Evolutionary conservation across 257 asterid genomes (phyloP), one percentile per base, ranked within the genome.

Genomic region (Euphrasia confusa): DNA sequence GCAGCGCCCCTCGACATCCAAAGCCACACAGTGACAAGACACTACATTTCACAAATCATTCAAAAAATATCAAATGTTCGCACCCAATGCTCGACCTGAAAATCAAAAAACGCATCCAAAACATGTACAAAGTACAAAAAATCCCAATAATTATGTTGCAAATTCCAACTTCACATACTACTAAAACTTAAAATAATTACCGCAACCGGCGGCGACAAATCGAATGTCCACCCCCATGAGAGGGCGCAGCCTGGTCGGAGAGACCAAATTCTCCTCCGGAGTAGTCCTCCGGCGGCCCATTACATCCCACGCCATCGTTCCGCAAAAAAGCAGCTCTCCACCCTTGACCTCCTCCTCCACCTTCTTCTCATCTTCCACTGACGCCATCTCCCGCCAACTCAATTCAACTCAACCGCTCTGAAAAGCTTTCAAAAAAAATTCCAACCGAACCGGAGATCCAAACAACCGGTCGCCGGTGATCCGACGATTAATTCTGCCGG

Each of bases 1-100:
- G 77, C 99, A 87, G 45, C 96, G 94, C 9, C 99, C 99, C 53
- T 89, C 84, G 12, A 77, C 84, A 73, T 89, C 99, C 86, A 93
- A 60, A 7, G 99, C 97, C 80, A 89, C 87, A 64, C 97, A 93
- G 71, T 93, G 99, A 75, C 88, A 78, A 62, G 99, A 87, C 58
- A 75, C 99, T 93, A 61, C 86, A 83, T 56, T 69, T 61, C 62
- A 58, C 7, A 66, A 5, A 59, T 58, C 58, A 53, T 18, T 9
- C 4, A 58, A 17, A 27, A 45, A 60, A 67, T 52, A 71, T 65
- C 48, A 72, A 17, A 52, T 7, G 10, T 54, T 17, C 42, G 40
- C 28, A 67, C 40, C 61, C 60, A 12, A 50, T 17, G 59, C 58
- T n/a, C 35, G 50, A 74, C 12, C 21, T 32, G 4, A 18, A 67